Conservation (phyloP, 495 filamentous ascomycete species). For the Xylaria nigripes region DNA sequence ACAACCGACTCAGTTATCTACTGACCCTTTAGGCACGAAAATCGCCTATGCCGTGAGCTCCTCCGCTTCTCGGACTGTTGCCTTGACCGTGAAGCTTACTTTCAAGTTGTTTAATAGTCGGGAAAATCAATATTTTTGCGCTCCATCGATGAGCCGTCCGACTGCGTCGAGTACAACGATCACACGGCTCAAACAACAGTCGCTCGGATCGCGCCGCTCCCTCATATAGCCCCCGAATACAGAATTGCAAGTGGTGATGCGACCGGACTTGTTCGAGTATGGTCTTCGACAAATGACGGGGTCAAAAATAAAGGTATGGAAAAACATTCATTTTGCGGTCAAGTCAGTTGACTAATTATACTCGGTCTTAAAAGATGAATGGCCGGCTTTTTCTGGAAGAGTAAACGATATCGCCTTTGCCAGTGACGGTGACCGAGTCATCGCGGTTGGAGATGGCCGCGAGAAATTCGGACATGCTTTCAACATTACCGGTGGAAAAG, state of each 20-base stretch:
- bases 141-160: slow-evolving; percentile 77
- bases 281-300: slow-evolving; percentile 61
- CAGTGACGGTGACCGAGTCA: slow-evolving; percentile 90
- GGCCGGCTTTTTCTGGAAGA: slow-evolving; percentile 85
- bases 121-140: slow-evolving; percentile 95
- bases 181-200: slow-evolving; percentile 85
- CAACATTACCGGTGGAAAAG: slow-evolving; percentile 89
- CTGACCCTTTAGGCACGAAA: slow-evolving; percentile 83
- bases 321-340: neutral
- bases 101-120: slow-evolving; percentile 44
- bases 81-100: neutral
- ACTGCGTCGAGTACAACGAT: slow-evolving; percentile 77
- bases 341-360: neutral
- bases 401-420: slow-evolving; percentile 98
- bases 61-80: neutral
- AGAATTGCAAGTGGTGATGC: slow-evolving; percentile 92
- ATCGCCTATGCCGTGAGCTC: slow-evolving; percentile 81
- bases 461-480: slow-evolving; percentile 92
- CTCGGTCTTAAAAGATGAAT: slow-evolving; percentile 55
- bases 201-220: slow-evolving; percentile 74
- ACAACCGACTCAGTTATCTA: slow-evolving; percentile 81
- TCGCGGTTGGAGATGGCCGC: slow-evolving; percentile 91
- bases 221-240: slow-evolving; percentile 56
- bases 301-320: slow-evolving; percentile 53
- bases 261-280: slow-evolving; percentile 75